These are phyloP conservation scores for Fonsecaea monophora DNA, from an alignment of 2,329 filamentous ascomycete genomes.

Conservation along the genomic window DNA sequence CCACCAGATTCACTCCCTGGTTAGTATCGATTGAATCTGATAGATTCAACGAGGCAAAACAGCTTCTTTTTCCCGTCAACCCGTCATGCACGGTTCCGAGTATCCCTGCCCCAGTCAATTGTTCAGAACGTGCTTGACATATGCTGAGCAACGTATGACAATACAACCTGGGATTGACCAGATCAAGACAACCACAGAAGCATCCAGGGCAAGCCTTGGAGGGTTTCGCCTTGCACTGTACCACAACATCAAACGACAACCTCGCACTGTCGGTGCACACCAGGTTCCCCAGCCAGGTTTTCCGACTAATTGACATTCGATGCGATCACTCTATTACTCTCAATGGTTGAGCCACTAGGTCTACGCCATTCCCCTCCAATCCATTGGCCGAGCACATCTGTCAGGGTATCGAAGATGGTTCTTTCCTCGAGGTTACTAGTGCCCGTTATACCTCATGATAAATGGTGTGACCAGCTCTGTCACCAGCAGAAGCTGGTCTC, in stretches of 20 bases:
- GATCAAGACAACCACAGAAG: conserved; percentile 13
- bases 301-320: neutral
- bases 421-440: neutral
- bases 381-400: neutral
- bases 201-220: conserved; percentile 8
- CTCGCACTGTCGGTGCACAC: conserved; percentile 1
- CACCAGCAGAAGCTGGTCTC: neutral
- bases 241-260: conserved; percentile 23
- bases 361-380: neutral
- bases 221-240: conserved; percentile 8
- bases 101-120: conserved; percentile 22
- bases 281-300: neutral
- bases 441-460: neutral
- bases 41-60: neutral
- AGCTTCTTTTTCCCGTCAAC: conserved; percentile 25
- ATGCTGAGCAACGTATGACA: conserved; percentile 35
- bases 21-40: conserved; percentile 4
- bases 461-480: neutral
- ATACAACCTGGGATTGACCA: conserved; percentile 31
- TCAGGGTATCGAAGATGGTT: neutral
- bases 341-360: conserved; percentile 1
- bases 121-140: conserved; percentile 35
- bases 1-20: too few species aligned
- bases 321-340: neutral
- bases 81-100: conserved; percentile 30